Conservation (phyloP, 116 monocot genomes). For the Iris pallida region DNA sequence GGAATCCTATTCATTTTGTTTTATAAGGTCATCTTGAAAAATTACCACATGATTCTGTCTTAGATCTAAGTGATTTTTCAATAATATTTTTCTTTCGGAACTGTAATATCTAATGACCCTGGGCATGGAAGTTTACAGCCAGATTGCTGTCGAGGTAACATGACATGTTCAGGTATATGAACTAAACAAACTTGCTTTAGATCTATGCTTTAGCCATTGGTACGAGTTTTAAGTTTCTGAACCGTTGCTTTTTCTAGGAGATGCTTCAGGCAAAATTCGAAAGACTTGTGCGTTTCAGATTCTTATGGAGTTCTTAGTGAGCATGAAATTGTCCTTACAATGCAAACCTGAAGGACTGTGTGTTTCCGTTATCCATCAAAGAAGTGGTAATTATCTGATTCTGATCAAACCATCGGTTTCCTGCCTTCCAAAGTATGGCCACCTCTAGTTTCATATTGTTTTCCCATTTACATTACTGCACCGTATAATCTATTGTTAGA, state of each 20-base stretch:
- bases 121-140: conserved; percentile 26
- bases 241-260: conserved; percentile 14
- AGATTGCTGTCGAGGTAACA: conserved; percentile 32
- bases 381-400: conserved; percentile 47
- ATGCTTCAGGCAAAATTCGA: conserved; percentile 18
- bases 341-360: conserved; percentile 29
- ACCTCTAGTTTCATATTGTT: background rate
- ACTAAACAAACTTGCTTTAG: no score
- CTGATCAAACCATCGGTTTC: background rate
- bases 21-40: background rate
- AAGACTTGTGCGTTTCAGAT: conserved; percentile 37
- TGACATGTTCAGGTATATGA: conserved; percentile 15
- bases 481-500: background rate
- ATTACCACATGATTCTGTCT: background rate
- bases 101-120: conserved; percentile 11
- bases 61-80: conserved; percentile 1
- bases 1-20: background rate
- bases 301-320: conserved; percentile 52
- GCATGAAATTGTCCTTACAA: conserved; percentile 56
- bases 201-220: no score
- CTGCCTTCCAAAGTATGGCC: background rate
- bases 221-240: no score
- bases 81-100: background rate
- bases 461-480: background rate
- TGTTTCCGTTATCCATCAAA: conserved; percentile 55